Base-by-base conservation (phyloP, 176 grass and related monocot genomes). In the Phoenix dactylifera region DNA sequence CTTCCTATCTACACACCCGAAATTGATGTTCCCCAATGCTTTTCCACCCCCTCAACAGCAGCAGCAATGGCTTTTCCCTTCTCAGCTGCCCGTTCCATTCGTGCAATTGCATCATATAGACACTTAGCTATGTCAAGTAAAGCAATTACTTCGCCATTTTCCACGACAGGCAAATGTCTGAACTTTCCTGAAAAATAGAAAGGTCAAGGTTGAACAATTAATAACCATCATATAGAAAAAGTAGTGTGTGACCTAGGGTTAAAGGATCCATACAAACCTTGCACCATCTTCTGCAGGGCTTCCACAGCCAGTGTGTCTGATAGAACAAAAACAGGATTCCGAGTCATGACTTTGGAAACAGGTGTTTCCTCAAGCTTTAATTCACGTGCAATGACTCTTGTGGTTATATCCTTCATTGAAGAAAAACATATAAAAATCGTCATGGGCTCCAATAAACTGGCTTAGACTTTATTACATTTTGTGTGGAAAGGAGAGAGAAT, bases 81-180 rank as follows among this genome's bases (percentile, higher is more conserved):
- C 74, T 98, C 93, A 23, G 93, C 93, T n/a, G 93, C 93, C 58
- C 87, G 88, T 77, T 98, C 93, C 93, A 98, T 88, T 55, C 93
- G 75, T 14, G 87, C 87, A 74, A 98, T 98, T 29, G 93, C 93
- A 73, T 98, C 93, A 72, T 98, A 92, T 12, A 98, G 80, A 73
- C 93, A 98, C 71, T 98, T 98, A 77, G 93, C 84, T 63, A 98
- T 98, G 73, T 98, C 93, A 55, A 92, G 70, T 44, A 98, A 58
- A 19, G 93, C 93, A 83, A 98, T 83, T 50, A 98, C 87, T 80
- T 98, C 93, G 51, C 93, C 93, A 60, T 83, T 80, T 70, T 98
- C 93, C 59, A 98, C 93, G 44, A 98, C 84, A n/a, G 93, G 93
- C 25, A 92, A 65, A 73, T 98, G 93, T 66, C 93, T 92, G 81